Base-by-base conservation (phyloP, 441 rosid species). In the Corymbia citriodora region DNA sequence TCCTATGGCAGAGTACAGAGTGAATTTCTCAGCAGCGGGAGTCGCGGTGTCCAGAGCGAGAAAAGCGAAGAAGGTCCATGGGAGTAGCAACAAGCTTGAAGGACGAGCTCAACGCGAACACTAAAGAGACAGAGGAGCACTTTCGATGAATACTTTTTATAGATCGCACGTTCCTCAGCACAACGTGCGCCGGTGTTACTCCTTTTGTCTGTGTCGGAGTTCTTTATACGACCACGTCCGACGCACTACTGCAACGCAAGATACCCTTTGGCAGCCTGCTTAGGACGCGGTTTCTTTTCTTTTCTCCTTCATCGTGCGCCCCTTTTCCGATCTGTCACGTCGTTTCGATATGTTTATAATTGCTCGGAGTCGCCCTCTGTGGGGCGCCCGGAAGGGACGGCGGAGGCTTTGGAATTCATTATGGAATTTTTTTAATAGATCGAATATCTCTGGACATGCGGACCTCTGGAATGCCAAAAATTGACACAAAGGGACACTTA, bases 1-100 rank as follows among this genome's bases (percentile, higher is more conserved):
- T 63, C 10, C 33, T 33, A 63, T 29, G 79, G 79, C 45, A 19
- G 45, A 68, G 31, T 31, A 36, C 79, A 68, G 45, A 68, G 79
- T 31, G 36, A 65, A 65, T 65, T 65, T 29, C 36, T 65, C 19
- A 65, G 19, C 9, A n/a, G 36, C 0, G 72, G 36, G 72, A 63
- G n/a, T 16, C 15, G 9, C 0, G 2, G 70, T 0, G 72, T 65
- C n/a, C 1, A 13, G 0, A 17, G 18, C 0, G 36, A n/a, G 72
- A 65, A n/a, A 61, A 65, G 1, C 5, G 72, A 65, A n/a, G 72
- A 65, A 40, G 7, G 36, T 65, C 19, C 18, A 65, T n/a, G 72
- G 72, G 25, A 59, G 14, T 25, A 59, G 65, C n/a, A 59, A 36
- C 36, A 29, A 65, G 36, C 36, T 3, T 5, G 2, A 65, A 29